Conservation (phyloP, 2,329 filamentous ascomycete species). For the Exophiala xenobiotica region DNA sequence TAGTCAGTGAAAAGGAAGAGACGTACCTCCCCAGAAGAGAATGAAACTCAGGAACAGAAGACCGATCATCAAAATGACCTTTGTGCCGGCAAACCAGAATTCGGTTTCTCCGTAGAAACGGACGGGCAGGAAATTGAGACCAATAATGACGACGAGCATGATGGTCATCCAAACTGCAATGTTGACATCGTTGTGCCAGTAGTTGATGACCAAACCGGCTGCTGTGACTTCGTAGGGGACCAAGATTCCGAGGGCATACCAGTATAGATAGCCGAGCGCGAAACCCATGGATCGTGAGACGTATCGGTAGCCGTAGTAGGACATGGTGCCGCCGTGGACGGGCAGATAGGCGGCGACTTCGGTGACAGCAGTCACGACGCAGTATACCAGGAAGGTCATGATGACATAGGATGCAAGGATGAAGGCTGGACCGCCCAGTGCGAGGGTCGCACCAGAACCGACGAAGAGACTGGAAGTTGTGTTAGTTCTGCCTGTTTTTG, state of each 20-base stretch:
- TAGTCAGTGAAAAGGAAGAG: neutral
- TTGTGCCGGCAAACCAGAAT: conserved; percentile 55
- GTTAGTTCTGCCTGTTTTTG: no score
- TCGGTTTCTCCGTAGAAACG: conserved; percentile 54
- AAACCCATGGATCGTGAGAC: conserved; percentile 45
- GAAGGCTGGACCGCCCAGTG: conserved; percentile 28
- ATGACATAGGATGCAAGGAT: conserved; percentile 30
- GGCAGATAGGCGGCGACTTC: conserved; percentile 46
- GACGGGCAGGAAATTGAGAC: conserved; percentile 50
- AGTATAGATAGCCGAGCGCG: conserved; percentile 47
- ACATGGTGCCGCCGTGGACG: conserved; percentile 46
- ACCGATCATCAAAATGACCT: conserved; percentile 53
- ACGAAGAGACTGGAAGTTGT: conserved; percentile 25
- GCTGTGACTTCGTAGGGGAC: conserved; percentile 63
- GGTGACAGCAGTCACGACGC: conserved; percentile 48
- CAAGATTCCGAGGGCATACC: conserved; percentile 49
- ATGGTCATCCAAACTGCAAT: conserved; percentile 55
- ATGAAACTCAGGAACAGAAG: conserved; percentile 55
- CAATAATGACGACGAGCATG: conserved; percentile 58
- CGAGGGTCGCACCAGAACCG: conserved; percentile 26
- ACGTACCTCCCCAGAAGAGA: conserved; percentile 52
- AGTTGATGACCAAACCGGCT: conserved; percentile 63
- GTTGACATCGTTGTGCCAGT: conserved; percentile 52
- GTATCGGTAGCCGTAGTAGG: conserved; percentile 45
- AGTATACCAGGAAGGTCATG: conserved; percentile 48